Percentiles rank a stretch among this genome's conserved stretches.
Evolutionary conservation across 176 grass and related monocot species (phyloP).

Genomic region (Aegilops umbellulata): DNA sequence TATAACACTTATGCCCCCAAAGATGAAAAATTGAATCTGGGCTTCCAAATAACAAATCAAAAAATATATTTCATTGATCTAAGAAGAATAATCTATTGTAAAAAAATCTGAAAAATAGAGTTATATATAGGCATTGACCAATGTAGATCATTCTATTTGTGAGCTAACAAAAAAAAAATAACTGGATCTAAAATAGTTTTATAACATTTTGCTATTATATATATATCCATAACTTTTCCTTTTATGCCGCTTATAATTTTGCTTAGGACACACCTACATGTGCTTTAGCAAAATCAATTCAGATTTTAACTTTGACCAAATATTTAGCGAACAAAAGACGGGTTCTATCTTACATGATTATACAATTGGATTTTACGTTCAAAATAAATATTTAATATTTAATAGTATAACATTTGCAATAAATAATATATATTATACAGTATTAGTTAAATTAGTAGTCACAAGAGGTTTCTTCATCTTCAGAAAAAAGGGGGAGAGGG

Average conservation of each 20-base stretch:
- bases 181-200: not conserved
- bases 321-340: not conserved
- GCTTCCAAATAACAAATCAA: not conserved
- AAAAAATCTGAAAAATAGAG: not conserved
- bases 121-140: not conserved
- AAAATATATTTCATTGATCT: not conserved
- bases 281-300: too few relatives aligned
- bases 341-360: not conserved
- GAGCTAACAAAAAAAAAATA: not conserved
- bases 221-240: not conserved
- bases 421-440: not conserved
- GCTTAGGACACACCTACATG: not conserved
- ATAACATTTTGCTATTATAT: too few relatives aligned
- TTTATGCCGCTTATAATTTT: not conserved
- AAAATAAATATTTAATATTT: too few relatives aligned
- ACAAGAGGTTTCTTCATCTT: not conserved
- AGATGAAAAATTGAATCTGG: not conserved
- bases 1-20: not conserved
- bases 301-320: too few relatives aligned
- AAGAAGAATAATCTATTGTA: not conserved
- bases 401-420: not conserved
- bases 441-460: not conserved
- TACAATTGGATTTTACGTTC: not conserved
- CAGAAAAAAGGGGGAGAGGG: not conserved
- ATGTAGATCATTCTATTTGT: not conserved